A percentile compares a stretch with the other conserved stretches of the same genome.
phyloP scores from a whole-genome alignment of 2,329 filamentous ascomycete species.

The Cytospora leucostoma region DNA sequence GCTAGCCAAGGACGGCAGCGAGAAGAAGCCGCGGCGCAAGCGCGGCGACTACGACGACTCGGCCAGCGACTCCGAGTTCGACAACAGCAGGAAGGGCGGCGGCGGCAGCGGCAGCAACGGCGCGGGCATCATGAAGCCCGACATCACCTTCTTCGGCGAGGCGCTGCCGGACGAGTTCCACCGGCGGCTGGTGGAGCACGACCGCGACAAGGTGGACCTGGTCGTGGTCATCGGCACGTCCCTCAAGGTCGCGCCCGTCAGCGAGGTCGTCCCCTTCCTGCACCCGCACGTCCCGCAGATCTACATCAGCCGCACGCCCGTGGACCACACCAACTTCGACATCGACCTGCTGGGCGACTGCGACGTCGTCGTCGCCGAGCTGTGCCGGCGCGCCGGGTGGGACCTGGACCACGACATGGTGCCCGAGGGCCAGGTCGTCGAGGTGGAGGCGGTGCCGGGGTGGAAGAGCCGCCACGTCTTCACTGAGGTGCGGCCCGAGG shows the following conservation, averaged over 20 bases:
- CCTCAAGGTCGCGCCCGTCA: conserved; percentile 93
- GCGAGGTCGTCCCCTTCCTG: conserved; percentile 81
- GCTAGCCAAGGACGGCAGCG: conserved; percentile 47
- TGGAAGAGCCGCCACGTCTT: conserved; percentile 49
- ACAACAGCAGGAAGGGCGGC: conserved; percentile 42
- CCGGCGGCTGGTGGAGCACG: conserved; percentile 75
- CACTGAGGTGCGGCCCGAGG: conserved; percentile 26
- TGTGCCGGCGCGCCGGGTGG: conserved; percentile 83
- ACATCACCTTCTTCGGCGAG: conserved; percentile 98
- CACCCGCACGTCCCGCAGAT: conserved; percentile 83
- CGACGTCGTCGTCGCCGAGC: conserved; percentile 84
- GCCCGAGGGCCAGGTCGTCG: conserved; percentile 62
- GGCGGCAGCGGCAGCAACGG: conserved; percentile 43
- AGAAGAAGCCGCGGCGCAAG: conserved; percentile 41
- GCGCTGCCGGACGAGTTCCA: conserved; percentile 82
- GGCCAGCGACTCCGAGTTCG: conserved; percentile 49
- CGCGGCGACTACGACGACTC: conserved; percentile 45
- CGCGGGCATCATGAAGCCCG: conserved; percentile 84
- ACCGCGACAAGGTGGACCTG: conserved; percentile 79
- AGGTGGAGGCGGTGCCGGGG: conserved; percentile 53
- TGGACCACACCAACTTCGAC: conserved; percentile 90
- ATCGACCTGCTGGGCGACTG: conserved; percentile 96
- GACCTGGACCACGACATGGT: conserved; percentile 80
- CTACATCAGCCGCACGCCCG: conserved; percentile 83
- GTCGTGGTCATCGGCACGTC: conserved; percentile 96